These are phyloP conservation scores for Microcyclosporella mali DNA, from an alignment of 2,329 filamentous ascomycete species.

Conservation along the genomic window DNA sequence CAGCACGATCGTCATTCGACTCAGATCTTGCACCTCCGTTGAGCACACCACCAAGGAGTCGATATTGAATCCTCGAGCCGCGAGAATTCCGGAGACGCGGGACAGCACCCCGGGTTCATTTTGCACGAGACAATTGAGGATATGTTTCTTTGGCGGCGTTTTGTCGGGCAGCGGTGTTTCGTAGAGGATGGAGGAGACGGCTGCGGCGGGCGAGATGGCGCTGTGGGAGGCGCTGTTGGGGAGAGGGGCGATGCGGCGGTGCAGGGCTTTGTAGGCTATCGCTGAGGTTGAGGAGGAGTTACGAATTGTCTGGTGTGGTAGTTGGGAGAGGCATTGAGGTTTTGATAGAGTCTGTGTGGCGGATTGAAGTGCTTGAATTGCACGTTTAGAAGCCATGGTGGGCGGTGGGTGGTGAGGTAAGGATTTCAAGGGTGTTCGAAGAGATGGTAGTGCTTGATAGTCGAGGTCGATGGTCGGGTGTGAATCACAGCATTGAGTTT, in stretches of 20 bases:
- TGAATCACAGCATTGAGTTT: conserved; percentile 1
- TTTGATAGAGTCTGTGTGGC: conserved; percentile 6
- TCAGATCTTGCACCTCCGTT: conserved; percentile 93
- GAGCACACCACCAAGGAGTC: conserved; percentile 96
- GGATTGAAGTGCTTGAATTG: conserved; percentile 21
- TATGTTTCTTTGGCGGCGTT: conserved; percentile 83
- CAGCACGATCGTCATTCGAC: conserved; percentile 97
- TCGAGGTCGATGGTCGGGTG: neutral
- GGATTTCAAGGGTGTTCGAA: neutral
- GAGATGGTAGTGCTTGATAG: neutral
- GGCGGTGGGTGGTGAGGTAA: neutral
- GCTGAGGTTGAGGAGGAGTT: conserved; percentile 64
- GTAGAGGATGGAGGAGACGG: conserved; percentile 97
- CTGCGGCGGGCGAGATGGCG: conserved; percentile 82
- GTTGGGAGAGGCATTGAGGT: conserved; percentile 14
- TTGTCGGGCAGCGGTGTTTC: conserved; percentile 83
- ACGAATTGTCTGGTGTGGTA: conserved; percentile 27
- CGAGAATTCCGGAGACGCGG: conserved; percentile 90
- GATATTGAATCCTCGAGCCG: conserved; percentile 97
- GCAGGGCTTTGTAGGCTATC: conserved; percentile 93
- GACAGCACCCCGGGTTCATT: conserved; percentile 98
- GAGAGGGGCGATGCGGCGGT: conserved; percentile 81
- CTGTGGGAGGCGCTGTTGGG: conserved; percentile 55
- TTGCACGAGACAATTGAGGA: conserved; percentile 97
- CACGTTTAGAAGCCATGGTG: conserved; percentile 33